Percentiles rank a stretch among this genome's conserved stretches.
Evolutionary conservation across 2,329 filamentous ascomycete genomes (phyloP).

Genomic region (Apiospora arundinis): DNA sequence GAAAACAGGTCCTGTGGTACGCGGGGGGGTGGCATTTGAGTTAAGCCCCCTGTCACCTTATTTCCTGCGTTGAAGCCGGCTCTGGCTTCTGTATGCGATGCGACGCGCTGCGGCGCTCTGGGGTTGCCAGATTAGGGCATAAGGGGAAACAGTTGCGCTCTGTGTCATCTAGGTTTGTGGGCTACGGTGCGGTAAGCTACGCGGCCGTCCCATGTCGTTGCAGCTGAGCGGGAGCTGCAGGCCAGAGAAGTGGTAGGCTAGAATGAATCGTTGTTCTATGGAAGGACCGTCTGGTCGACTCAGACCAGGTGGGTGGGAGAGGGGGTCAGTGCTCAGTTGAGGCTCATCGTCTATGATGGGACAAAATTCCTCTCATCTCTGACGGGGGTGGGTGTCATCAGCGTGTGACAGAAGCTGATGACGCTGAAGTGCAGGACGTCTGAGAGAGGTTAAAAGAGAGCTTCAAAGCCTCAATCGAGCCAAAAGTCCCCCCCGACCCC

Average conservation of each 20-base stretch:
- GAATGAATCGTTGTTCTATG: neutral
- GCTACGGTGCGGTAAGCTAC: neutral
- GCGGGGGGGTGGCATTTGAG: neutral
- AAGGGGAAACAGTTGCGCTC: neutral
- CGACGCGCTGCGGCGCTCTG: neutral
- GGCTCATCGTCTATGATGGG: neutral
- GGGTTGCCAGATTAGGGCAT: neutral
- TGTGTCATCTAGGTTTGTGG: slow-evolving; percentile 1
- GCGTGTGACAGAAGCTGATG: neutral
- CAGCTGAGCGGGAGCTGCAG: slow-evolving; percentile 3
- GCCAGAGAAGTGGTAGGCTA: neutral
- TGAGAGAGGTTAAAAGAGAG: neutral
- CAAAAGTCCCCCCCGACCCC: neutral
- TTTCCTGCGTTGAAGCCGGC: slow-evolving; percentile 7
- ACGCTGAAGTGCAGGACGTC: neutral
- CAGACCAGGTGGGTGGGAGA: neutral
- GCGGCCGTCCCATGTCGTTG: neutral
- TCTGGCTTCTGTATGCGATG: neutral
- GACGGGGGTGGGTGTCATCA: neutral
- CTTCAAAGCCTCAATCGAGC: too few species aligned
- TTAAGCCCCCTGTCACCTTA: neutral
- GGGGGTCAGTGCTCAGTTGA: neutral
- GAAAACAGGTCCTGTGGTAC: neutral
- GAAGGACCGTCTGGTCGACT: neutral
- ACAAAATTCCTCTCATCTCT: neutral